A percentile compares a stretch with the other conserved stretches of the same genome.
phyloP scores from a whole-genome alignment of 2,329 filamentous ascomycete species.

The Juglanconis oblonga region DNA sequence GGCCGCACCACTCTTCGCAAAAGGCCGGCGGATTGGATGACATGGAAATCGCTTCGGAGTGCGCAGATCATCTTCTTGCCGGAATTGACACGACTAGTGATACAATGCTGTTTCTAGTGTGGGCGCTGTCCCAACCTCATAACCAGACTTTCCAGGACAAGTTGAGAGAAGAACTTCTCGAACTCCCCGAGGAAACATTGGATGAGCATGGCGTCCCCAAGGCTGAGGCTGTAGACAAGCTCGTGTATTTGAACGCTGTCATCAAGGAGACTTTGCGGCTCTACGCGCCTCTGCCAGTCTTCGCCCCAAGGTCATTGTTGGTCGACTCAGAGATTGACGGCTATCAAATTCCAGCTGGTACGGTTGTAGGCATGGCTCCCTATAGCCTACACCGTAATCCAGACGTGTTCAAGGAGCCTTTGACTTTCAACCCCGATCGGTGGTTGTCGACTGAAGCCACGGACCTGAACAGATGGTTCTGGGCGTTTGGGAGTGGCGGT shows the following conservation, averaged over 20 bases:
- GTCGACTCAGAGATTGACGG: constrained; percentile 27
- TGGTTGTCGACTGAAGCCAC: constrained; percentile 22
- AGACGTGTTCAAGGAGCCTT: constrained; percentile 22
- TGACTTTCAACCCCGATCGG: constrained; percentile 25
- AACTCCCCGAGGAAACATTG: constrained; percentile 23
- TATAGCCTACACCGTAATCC: constrained; percentile 27
- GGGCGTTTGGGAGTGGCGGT: constrained; percentile 67
- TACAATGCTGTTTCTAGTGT: constrained; percentile 48
- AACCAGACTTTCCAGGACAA: constrained; percentile 41
- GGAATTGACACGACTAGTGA: constrained; percentile 54
- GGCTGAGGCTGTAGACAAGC: constrained; percentile 34
- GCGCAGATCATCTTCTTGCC: constrained; percentile 50
- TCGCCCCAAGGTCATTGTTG: constrained; percentile 42
- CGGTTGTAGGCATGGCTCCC: constrained; percentile 23
- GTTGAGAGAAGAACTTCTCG: constrained; percentile 39
- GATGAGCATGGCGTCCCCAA: constrained; percentile 30
- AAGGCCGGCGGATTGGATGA: constrained; percentile 31
- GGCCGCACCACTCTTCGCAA: constrained; percentile 28
- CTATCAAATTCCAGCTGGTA: constrained; percentile 21
- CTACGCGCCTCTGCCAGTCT: constrained; percentile 49
- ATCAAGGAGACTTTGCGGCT: constrained; percentile 49
- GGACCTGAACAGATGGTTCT: constrained; percentile 54
- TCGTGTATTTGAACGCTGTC: constrained; percentile 44
- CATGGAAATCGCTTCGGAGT: constrained; percentile 50
- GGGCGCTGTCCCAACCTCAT: constrained; percentile 43